Percentiles rank a stretch among this genome's conserved stretches.
Conservation (phyloP, 2,329 filamentous ascomycete genomes). For the Ceratocystis eucalypticola region DNA sequence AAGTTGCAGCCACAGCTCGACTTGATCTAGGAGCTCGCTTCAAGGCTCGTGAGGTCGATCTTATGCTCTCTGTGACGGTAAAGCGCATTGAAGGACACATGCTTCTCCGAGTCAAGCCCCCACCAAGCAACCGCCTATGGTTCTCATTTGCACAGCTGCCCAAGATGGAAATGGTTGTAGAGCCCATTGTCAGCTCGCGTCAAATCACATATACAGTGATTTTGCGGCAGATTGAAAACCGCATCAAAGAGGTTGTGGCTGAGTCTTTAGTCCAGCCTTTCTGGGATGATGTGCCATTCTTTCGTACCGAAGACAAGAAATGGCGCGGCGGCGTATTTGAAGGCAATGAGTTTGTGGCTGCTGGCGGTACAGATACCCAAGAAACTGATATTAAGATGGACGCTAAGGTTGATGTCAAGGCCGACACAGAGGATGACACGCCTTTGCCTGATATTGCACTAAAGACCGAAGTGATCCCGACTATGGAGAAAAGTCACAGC, state of each 20-base stretch:
- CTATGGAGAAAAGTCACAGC: conserved; percentile 44
- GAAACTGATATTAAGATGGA: background rate
- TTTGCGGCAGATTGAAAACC: conserved; percentile 80
- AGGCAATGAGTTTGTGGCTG: conserved; percentile 36
- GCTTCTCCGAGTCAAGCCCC: conserved; percentile 78
- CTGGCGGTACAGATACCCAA: background rate
- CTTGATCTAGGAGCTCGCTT: conserved; percentile 82
- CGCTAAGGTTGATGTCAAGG: background rate
- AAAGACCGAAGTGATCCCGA: conserved; percentile 16
- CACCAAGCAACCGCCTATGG: conserved; percentile 93
- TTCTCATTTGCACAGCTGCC: conserved; percentile 88
- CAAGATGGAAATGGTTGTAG: conserved; percentile 84
- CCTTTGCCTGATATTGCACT: background rate
- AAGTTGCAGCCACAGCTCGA: conserved; percentile 82
- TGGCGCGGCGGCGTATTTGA: conserved; percentile 78
- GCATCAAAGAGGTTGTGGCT: conserved; percentile 84
- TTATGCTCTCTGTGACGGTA: conserved; percentile 73
- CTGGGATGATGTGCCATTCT: conserved; percentile 93
- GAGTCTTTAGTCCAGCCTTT: conserved; percentile 86
- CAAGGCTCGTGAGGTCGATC: conserved; percentile 77
- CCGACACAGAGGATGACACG: background rate
- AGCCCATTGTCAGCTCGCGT: conserved; percentile 86
- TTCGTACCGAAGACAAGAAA: conserved; percentile 60
- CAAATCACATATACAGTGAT: conserved; percentile 94
- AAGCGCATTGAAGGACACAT: conserved; percentile 77